Evolutionary conservation across 208 protist species (phyloP).

Genomic region (Acanthamoeba castellanii): DNA sequence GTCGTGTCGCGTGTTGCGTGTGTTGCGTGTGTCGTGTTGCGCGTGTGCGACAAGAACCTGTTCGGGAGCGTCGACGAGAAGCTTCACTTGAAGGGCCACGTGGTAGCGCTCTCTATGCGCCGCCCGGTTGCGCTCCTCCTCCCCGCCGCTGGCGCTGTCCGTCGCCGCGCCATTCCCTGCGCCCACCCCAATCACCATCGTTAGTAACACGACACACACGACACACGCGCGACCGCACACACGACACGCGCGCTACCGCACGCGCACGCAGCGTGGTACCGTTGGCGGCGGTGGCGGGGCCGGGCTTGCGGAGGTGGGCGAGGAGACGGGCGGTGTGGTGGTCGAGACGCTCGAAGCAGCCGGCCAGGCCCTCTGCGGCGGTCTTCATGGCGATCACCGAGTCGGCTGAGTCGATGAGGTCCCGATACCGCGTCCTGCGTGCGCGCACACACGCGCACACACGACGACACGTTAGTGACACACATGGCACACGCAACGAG

Average conservation of each 20-base stretch:
- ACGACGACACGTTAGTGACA: too few species aligned
- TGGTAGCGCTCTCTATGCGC: conserved; percentile 12
- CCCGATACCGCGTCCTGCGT: neutral
- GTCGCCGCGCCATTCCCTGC: neutral
- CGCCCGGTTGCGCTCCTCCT: neutral
- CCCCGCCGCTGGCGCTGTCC: neutral
- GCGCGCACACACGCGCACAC: neutral
- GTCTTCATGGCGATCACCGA: conserved; percentile 43
- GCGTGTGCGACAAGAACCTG: too few species aligned
- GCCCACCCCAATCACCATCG: too few species aligned
- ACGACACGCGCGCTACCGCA: neutral
- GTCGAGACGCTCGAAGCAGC: neutral
- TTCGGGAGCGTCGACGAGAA: conserved; percentile 1
- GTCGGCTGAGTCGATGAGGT: conserved; percentile 50
- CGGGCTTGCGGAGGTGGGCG: neutral
- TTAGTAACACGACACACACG: neutral
- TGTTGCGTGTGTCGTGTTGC: too few species aligned
- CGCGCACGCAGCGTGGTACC: neutral
- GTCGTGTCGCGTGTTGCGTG: too few species aligned
- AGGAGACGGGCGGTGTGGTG: neutral
- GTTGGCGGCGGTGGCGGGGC: neutral
- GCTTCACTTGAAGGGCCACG: conserved; percentile 17
- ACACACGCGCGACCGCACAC: neutral
- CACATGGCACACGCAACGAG: too few species aligned
- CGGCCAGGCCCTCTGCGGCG: neutral